Conservation (phyloP, 352 stramenopile genomes). For the Phytophthora aleatoria region DNA sequence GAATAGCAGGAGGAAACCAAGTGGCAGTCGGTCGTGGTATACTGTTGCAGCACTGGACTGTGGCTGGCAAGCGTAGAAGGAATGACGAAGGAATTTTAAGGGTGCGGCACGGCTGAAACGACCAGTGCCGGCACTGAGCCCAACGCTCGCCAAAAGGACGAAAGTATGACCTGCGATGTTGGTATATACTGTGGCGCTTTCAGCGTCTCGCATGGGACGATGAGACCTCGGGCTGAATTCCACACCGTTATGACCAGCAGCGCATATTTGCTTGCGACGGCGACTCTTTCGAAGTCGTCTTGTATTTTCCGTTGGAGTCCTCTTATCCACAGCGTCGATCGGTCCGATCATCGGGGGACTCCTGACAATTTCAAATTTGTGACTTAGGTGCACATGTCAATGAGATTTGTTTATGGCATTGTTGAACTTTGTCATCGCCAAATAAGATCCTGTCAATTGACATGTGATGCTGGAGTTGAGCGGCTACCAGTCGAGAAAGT, state of each 20-base stretch:
- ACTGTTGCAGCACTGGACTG: slow-evolving; percentile 1
- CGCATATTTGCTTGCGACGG: not conserved
- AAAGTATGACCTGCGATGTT: slow-evolving; percentile 11
- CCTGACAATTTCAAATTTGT: too few relatives aligned
- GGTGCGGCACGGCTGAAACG: slow-evolving; percentile 27
- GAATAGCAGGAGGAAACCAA: slow-evolving; percentile 21
- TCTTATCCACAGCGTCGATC: too few relatives aligned
- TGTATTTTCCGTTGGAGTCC: too few relatives aligned
- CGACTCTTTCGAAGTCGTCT: too few relatives aligned
- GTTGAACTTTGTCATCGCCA: too few relatives aligned
- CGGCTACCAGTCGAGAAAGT: too few relatives aligned
- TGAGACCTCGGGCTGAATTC: not conserved
- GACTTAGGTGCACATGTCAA: too few relatives aligned
- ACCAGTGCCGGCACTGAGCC: slow-evolving; percentile 14
- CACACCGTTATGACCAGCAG: not conserved
- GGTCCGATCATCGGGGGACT: too few relatives aligned
- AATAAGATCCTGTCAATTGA: too few relatives aligned
- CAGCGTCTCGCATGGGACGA: slow-evolving; percentile 11
- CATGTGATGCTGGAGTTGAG: too few relatives aligned
- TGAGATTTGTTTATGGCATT: too few relatives aligned
- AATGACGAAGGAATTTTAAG: slow-evolving; percentile 34
- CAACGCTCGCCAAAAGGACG: not conserved
- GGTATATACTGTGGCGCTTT: not conserved
- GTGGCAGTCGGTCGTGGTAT: slow-evolving; percentile 9
- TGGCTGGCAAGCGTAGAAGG: slow-evolving; percentile 21